Evolutionary conservation across 2,329 filamentous ascomycete species (phyloP).

Genomic region (Aureobasidium sp.): DNA sequence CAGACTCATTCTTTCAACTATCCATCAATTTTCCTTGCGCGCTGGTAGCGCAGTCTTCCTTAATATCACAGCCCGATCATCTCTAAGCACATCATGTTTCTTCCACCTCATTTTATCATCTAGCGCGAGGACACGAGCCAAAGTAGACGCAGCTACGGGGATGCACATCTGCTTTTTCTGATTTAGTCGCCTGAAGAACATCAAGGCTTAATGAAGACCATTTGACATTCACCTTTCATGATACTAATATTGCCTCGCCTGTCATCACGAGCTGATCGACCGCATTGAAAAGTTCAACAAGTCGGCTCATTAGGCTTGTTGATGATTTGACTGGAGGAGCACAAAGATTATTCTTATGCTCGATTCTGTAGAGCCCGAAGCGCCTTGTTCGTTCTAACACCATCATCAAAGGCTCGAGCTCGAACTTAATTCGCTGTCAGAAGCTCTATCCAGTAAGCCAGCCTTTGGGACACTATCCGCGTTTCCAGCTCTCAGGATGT

Average conservation of each 20-base stretch:
- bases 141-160: neutral
- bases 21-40: conserved; percentile 1
- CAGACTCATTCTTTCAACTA: neutral
- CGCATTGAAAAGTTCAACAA: neutral
- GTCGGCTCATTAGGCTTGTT: neutral
- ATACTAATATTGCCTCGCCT: neutral
- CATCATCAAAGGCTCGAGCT: neutral
- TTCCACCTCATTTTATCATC: neutral
- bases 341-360: neutral
- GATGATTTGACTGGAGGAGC: neutral
- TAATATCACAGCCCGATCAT: conserved; percentile 3
- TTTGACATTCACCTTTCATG: neutral
- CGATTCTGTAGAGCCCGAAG: neutral
- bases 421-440: neutral
- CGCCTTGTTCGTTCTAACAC: neutral
- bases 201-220: conserved; percentile 3
- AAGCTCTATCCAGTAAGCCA: neutral
- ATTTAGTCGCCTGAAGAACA: neutral
- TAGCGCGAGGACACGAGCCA: neutral
- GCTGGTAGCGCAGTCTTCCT: conserved; percentile 7
- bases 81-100: conserved; percentile 1
- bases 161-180: conserved; percentile 7
- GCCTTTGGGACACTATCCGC: neutral
- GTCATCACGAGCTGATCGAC: neutral
- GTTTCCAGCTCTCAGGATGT: conserved; percentile 23